phyloP scores from a whole-genome alignment of 2,329 filamentous ascomycete genomes.

The Penicillium olsonii region DNA sequence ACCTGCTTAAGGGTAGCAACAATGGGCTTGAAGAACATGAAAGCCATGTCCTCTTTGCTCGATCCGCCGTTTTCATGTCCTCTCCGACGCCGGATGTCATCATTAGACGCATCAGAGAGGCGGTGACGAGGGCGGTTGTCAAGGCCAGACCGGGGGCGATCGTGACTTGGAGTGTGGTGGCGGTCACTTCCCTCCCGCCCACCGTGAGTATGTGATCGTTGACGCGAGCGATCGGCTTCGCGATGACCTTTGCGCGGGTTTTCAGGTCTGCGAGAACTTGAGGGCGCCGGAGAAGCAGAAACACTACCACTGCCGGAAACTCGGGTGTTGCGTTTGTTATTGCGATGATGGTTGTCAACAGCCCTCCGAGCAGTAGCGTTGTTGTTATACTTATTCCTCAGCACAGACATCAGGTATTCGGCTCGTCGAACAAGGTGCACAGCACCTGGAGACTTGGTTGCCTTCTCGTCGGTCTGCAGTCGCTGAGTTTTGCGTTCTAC shows the following conservation, averaged over 20 bases:
- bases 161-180: slow-evolving; percentile 43
- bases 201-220: slow-evolving; percentile 44
- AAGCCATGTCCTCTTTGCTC: slow-evolving; percentile 42
- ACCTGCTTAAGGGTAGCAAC: slow-evolving; percentile 45
- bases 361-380: slow-evolving; percentile 70
- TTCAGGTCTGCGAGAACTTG: slow-evolving; percentile 24
- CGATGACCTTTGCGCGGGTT: slow-evolving; percentile 41
- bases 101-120: slow-evolving; percentile 35
- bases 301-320: slow-evolving; percentile 40
- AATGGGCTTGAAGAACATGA: slow-evolving; percentile 50
- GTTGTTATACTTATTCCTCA: slow-evolving; percentile 83
- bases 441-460: slow-evolving; percentile 83
- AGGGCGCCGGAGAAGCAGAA: slow-evolving; percentile 49
- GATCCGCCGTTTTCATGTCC: slow-evolving; percentile 40
- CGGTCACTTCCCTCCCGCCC: slow-evolving; percentile 46
- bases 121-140: slow-evolving; percentile 37
- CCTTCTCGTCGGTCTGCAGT: slow-evolving; percentile 58
- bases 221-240: slow-evolving; percentile 44
- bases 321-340: slow-evolving; percentile 72
- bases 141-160: slow-evolving; percentile 41
- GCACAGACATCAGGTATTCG: slow-evolving; percentile 91
- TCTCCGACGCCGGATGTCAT: slow-evolving; percentile 38
- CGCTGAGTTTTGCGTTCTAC: slow-evolving; percentile 97
- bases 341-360: slow-evolving; percentile 90
- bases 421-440: slow-evolving; percentile 93